A percentile compares a stretch with the other conserved stretches of the same genome.
These are phyloP conservation scores for Phytophthora cactorum DNA, from an alignment of 352 stramenopile species.

Conservation along the genomic window DNA sequence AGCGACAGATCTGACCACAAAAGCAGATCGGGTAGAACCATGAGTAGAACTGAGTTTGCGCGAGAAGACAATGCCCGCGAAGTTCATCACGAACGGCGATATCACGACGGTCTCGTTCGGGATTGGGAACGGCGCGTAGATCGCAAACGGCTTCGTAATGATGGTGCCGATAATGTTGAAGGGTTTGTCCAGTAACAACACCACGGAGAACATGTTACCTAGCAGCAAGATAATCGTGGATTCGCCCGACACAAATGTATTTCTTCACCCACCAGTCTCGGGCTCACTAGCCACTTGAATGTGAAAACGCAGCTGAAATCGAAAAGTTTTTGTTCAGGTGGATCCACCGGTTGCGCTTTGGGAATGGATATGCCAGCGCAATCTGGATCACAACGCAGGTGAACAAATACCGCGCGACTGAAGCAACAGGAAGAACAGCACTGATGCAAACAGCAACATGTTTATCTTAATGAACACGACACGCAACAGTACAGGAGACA, in stretches of 20 bases:
- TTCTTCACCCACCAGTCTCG: conserved; percentile 90
- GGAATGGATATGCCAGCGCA: conserved; percentile 94
- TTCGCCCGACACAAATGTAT: conserved; percentile 68
- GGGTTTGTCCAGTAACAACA: conserved; percentile 83
- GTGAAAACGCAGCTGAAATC: conserved; percentile 98
- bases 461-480: conserved; percentile 99
- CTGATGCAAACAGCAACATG: conserved; percentile 97
- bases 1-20: conserved; percentile 90
- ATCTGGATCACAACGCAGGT: conserved; percentile 93
- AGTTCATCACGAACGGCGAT: conserved; percentile 93
- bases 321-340: conserved; percentile 96
- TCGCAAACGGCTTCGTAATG: conserved; percentile 68
- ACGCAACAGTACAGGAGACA: conserved; percentile 93
- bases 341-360: conserved; percentile 92
- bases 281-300: conserved; percentile 99
- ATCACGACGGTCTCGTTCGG: conserved; percentile 85
- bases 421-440: conserved; percentile 95
- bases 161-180: conserved; percentile 82
- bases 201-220: conserved; percentile 71
- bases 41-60: conserved; percentile 97
- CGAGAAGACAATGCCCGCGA: conserved; percentile 96
- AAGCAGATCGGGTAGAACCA: conserved; percentile 97
- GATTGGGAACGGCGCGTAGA: conserved; percentile 83
- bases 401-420: conserved; percentile 89
- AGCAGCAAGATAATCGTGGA: conserved; percentile 64